Conservation (phyloP, 192 early-diverging fungal genomes). For the Rhizophlyctis rosea region DNA sequence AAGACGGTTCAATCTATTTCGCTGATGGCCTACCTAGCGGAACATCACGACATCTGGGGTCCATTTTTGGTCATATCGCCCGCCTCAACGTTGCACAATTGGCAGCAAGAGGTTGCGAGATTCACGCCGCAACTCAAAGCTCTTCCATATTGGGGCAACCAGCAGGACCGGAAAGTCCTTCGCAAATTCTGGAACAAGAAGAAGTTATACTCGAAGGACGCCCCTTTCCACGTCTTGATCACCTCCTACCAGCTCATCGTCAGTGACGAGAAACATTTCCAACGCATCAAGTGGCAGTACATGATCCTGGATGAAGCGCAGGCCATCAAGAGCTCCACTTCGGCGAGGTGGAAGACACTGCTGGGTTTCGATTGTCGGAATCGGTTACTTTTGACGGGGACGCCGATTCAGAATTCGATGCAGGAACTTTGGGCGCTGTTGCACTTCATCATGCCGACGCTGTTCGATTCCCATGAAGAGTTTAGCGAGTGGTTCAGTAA, state of each 20-base stretch:
- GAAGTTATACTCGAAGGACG: constrained; percentile 21
- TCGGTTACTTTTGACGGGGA: constrained; percentile 94
- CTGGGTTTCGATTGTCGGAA: constrained; percentile 84
- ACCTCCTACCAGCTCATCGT: constrained; percentile 95
- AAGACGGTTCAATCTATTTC: constrained; percentile 98
- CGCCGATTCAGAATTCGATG: constrained; percentile 97
- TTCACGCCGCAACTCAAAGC: constrained; percentile 96
- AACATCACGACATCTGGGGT: constrained; percentile 79
- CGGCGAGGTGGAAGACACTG: constrained; percentile 90
- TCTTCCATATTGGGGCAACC: constrained; percentile 86
- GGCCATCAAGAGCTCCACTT: constrained; percentile 92
- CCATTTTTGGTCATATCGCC: constrained; percentile 97
- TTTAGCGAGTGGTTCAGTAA: constrained; percentile 75
- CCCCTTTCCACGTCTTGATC: constrained; percentile 87
- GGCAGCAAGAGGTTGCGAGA: constrained; percentile 91
- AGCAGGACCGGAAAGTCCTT: constrained; percentile 75
- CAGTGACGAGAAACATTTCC: constrained; percentile 81
- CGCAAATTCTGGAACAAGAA: constrained; percentile 93
- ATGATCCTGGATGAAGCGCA: constrained; percentile 98
- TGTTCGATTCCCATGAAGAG: constrained; percentile 65
- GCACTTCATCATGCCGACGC: constrained; percentile 91
- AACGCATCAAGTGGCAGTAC: constrained; percentile 85
- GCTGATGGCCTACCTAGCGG: constrained; percentile 85
- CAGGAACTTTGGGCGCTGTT: constrained; percentile 89
- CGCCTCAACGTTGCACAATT: constrained; percentile 88